A percentile compares a stretch with the other conserved stretches of the same genome.
phyloP scores from a whole-genome alignment of 1,139 yeast genomes.

The Protomyces pachydermus region DNA sequence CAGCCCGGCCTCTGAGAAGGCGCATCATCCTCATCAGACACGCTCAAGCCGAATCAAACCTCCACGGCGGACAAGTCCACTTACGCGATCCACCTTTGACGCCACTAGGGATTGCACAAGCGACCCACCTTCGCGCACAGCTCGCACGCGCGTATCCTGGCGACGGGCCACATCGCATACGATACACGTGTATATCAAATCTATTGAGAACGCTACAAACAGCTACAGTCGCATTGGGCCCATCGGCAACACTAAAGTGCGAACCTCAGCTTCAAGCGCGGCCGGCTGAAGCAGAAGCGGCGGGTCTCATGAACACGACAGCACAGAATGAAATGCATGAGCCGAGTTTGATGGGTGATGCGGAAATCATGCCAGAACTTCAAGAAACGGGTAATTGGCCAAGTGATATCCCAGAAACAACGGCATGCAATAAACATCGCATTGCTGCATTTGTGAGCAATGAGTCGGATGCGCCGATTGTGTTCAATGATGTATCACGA shows the following conservation, averaged over 20 bases:
- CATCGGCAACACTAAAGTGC: neutral
- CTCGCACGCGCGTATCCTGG: neutral
- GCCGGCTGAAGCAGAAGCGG: neutral
- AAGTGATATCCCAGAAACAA: neutral
- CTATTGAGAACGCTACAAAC: conserved; percentile 5
- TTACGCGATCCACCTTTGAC: conserved; percentile 2
- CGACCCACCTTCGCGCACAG: neutral
- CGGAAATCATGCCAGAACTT: neutral
- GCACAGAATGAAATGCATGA: neutral
- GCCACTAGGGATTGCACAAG: neutral
- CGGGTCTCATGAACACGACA: neutral
- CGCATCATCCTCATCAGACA: conserved; percentile 3
- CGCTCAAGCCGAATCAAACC: conserved; percentile 7
- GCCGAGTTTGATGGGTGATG: neutral
- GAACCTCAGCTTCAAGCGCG: neutral
- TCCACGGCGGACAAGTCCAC: conserved; percentile 1
- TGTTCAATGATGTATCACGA: neutral
- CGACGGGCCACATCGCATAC: neutral
- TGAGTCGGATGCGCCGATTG: neutral
- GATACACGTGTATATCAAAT: neutral
- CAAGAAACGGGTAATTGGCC: conserved; percentile 10
- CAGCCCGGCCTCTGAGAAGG: neutral
- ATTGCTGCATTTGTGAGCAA: neutral
- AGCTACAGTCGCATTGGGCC: neutral
- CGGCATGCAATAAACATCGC: neutral